Evolutionary conservation across 2,329 filamentous ascomycete species (phyloP).

Genomic region (Clathrospora elynae): DNA sequence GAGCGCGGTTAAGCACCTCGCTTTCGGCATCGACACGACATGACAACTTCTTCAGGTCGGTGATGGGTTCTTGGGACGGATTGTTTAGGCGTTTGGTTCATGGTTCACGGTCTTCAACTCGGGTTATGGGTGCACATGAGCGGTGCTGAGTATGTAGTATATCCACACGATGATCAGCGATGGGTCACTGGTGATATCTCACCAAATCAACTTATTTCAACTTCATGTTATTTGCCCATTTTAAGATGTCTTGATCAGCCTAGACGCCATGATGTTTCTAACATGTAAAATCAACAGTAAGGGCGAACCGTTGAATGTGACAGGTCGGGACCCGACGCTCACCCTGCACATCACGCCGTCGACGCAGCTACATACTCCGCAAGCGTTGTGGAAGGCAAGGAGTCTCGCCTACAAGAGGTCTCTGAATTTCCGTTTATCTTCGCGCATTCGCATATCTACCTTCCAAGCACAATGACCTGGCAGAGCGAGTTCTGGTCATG

Average conservation of each 20-base stretch:
- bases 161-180: slow-evolving; percentile 46
- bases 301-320: too few species aligned
- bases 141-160: slow-evolving; percentile 48
- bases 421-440: too few species aligned
- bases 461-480: slow-evolving; percentile 45
- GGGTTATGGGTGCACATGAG: slow-evolving; percentile 45
- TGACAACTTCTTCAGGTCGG: slow-evolving; percentile 32
- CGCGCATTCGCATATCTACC: too few species aligned
- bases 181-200: slow-evolving; percentile 42
- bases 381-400: too few species aligned
- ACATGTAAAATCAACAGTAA: too few species aligned
- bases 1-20: slow-evolving; percentile 56
- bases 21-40: slow-evolving; percentile 31
- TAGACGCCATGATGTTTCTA: too few species aligned
- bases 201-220: slow-evolving; percentile 41
- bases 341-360: too few species aligned
- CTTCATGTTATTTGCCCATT: too few species aligned
- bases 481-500: slow-evolving; percentile 52
- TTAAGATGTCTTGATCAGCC: too few species aligned
- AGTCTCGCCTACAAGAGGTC: too few species aligned
- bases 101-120: slow-evolving; percentile 45
- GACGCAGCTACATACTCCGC: too few species aligned
- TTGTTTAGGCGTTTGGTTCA: slow-evolving; percentile 46
- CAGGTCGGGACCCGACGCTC: too few species aligned
- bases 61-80: slow-evolving; percentile 35